Conservation (phyloP, 1,139 yeast genomes). For the Nakaseomyces kungkrabaensis region DNA sequence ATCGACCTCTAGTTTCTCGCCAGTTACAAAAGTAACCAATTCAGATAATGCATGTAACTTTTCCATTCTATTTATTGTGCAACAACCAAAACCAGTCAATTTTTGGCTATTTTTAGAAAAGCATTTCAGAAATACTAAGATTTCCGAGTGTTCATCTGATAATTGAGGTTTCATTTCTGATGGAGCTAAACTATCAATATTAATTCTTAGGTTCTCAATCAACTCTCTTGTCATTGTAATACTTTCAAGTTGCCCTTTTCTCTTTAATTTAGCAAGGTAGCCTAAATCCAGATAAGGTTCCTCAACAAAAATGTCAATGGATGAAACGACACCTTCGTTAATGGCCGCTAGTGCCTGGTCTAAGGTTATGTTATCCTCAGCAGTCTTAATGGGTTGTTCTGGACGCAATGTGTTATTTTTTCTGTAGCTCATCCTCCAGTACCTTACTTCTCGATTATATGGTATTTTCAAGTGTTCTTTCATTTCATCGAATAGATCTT, state of each 20-base stretch:
- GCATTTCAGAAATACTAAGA: conserved; percentile 54
- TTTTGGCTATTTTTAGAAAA: conserved; percentile 52
- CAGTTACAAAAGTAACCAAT: conserved; percentile 37
- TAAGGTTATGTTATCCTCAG: conserved; percentile 31
- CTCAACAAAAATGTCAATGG: conserved; percentile 23
- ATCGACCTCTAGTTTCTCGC: conserved; percentile 33
- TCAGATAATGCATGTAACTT: conserved; percentile 39
- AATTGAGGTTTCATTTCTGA: conserved; percentile 9
- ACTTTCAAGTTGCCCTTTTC: conserved; percentile 7
- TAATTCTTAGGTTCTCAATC: conserved; percentile 16
- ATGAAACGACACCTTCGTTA: conserved; percentile 14
- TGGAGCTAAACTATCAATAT: conserved; percentile 9
- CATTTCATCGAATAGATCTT: conserved; percentile 42
- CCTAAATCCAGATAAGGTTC: conserved; percentile 27
- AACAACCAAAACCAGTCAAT: conserved; percentile 54
- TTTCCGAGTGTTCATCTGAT: conserved; percentile 30
- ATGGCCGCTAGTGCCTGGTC: conserved; percentile 37
- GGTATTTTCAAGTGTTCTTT: conserved; percentile 38
- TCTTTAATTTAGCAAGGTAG: conserved; percentile 13
- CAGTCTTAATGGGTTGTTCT: conserved; percentile 40
- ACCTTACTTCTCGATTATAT: conserved; percentile 36
- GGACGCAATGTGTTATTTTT: conserved; percentile 68
- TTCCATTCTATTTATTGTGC: conserved; percentile 44
- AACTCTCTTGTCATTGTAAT: conserved; percentile 12
- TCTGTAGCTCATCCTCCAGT: conserved; percentile 60